Evolutionary conservation across 306 rosid species (phyloP).

Genomic region (Glycyrrhiza uralensis): DNA sequence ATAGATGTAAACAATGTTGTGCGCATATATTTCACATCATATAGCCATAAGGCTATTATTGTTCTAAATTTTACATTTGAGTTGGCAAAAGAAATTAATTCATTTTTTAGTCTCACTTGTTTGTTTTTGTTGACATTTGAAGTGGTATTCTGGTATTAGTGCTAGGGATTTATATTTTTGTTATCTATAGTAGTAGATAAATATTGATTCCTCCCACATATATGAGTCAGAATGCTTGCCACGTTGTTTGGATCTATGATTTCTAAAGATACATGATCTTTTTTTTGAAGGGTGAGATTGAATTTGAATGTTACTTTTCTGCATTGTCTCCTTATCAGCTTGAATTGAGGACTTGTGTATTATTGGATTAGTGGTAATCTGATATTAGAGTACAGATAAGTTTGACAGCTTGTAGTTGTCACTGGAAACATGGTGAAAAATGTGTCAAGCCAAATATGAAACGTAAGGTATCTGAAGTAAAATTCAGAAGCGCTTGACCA

Average conservation of each 20-base stretch:
- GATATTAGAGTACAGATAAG: too few species aligned
- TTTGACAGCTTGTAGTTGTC: too few species aligned
- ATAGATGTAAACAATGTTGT: background rate
- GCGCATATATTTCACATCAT: background rate
- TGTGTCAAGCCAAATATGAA: background rate
- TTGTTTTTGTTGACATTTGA: slow-evolving; percentile 15
- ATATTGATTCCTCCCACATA: background rate
- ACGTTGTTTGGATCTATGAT: background rate
- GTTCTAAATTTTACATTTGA: background rate
- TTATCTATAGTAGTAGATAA: background rate
- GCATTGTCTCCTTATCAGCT: background rate
- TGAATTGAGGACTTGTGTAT: background rate
- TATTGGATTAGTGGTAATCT: background rate
- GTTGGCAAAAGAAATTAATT: background rate
- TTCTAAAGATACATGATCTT: background rate
- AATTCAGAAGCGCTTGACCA: background rate
- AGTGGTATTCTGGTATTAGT: background rate
- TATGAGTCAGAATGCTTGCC: background rate
- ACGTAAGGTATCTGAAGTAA: background rate
- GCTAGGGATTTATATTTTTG: background rate
- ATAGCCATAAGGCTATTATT: background rate
- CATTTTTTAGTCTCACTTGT: background rate
- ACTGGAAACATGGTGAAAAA: too few species aligned
- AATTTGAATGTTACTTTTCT: background rate
- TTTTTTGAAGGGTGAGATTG: background rate